Conservation (phyloP, 169 alveolate genomes). For the Plasmodium reichenowi region DNA sequence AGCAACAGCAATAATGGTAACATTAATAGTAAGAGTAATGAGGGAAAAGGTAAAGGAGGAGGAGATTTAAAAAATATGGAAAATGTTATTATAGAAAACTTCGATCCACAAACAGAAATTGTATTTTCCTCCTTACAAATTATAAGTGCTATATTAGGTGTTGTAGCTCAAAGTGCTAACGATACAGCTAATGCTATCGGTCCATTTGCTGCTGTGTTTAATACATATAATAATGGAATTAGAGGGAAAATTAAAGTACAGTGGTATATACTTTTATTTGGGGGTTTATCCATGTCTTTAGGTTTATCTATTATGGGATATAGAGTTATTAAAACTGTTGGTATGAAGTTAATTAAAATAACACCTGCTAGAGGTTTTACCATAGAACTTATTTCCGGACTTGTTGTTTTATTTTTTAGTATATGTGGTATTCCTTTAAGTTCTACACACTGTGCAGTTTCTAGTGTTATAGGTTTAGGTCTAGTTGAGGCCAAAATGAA, state of each 20-base stretch:
- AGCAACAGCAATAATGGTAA: background rate
- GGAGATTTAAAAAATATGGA: constrained; percentile 28
- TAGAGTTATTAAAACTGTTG: constrained; percentile 86
- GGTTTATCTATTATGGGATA: constrained; percentile 90
- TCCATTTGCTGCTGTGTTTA: constrained; percentile 80
- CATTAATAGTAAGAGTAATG: too few species aligned
- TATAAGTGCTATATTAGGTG: constrained; percentile 86
- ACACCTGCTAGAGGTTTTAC: constrained; percentile 91
- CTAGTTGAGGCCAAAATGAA: constrained; percentile 77
- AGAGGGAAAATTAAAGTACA: constrained; percentile 78
- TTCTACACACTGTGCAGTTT: constrained; percentile 91
- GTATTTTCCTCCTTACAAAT: constrained; percentile 82
- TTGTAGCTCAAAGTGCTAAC: constrained; percentile 89
- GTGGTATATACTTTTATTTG: constrained; percentile 87
- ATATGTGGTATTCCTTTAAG: constrained; percentile 90
- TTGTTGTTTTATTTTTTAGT: constrained; percentile 86
- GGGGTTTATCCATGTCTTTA: constrained; percentile 88
- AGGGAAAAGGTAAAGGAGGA: too few species aligned
- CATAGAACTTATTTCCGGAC: constrained; percentile 86
- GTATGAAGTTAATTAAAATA: constrained; percentile 85
- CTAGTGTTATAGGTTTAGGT: constrained; percentile 90
- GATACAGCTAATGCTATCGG: constrained; percentile 92
- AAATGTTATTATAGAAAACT: constrained; percentile 75
- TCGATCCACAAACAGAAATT: constrained; percentile 78
- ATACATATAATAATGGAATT: constrained; percentile 71